Base-by-base conservation (phyloP, 176 grass and related monocot genomes). In the Ampelocalamus luodianensis region DNA sequence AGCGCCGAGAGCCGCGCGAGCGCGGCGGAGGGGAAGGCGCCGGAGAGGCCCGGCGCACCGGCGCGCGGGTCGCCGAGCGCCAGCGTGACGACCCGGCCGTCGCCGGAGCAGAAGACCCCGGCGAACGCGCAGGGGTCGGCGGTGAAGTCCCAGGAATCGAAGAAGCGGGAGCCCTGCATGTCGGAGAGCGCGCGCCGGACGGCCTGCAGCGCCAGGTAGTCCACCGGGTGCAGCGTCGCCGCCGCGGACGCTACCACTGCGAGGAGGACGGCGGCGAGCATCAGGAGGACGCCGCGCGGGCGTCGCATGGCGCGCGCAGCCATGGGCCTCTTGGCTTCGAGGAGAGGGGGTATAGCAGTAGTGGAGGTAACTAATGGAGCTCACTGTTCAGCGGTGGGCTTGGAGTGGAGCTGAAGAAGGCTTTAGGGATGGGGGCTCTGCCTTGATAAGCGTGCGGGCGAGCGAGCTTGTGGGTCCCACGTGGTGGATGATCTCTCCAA, bases 91-190 rank as follows among this genome's bases (percentile, higher is more conserved):
- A 97, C 90, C 55, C 92, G 90, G 23, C 79, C 72, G 53, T 76
- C 60, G 13, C 29, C 62, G 4, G 88, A 69, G 89, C 94, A 97
- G 70, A 72, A 86, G 8, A 97, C 74, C 0, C 94, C 94, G 0
- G 84, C 65, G 68, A 97, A 97, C 1, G 1, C 40, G 83, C 94
- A 94, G 22, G 94, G 92, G 88, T 97, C 94, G 1, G 68, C 76
- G 5, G 94, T 96, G 87, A 96, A 96, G 84, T 96, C 94, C 94
- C 94, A 96, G 0, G 81, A 72, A 1, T 74, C 53, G 89, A 96
- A 96, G 89, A 93, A 96, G n/a, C 45, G 18, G 11, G 89, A 91
- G 38, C 89, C 91, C 0, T 85, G 87, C 3, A 90, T 79, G 85
- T 96, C 94, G 0, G 74, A 59, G 48, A 96, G 91, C 24, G 84